phyloP scores from a whole-genome alignment of 495 filamentous ascomycete species.

The Collariella sp. region DNA sequence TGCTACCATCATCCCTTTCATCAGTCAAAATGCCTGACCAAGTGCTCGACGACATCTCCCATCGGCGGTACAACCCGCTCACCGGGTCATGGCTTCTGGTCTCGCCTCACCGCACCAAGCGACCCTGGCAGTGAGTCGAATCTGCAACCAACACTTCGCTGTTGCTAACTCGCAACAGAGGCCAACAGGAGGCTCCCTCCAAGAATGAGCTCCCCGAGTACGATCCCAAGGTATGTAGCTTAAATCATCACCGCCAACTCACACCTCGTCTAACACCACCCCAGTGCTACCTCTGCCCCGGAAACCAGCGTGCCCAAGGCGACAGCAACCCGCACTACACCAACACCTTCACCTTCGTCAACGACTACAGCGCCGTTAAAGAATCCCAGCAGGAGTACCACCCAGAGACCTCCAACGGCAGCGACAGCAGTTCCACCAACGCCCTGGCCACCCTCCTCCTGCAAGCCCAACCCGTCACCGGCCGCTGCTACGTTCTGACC shows the following conservation, averaged over 20 bases:
- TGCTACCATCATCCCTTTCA: neutral
- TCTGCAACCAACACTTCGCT: too few species aligned
- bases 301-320: conserved; percentile 86
- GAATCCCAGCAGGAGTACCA: conserved; percentile 64
- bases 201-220: conserved; percentile 69
- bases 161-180: conserved; percentile 42
- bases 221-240: conserved; percentile 55
- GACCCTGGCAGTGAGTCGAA: conserved; percentile 86
- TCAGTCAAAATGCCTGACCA: conserved; percentile 42
- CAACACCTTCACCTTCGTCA: conserved; percentile 87
- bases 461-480: conserved; percentile 74
- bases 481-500: conserved; percentile 95
- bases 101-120: conserved; percentile 90
- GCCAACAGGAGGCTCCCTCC: conserved; percentile 77
- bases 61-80: conserved; percentile 87
- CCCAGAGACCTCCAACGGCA: conserved; percentile 23
- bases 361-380: conserved; percentile 96
- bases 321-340: conserved; percentile 81
- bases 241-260: neutral
- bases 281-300: conserved; percentile 90
- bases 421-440: conserved; percentile 20
- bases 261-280: conserved; percentile 3
- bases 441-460: conserved; percentile 73
- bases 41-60: conserved; percentile 94
- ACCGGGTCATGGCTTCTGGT: conserved; percentile 85